These are phyloP conservation scores for Neurospora africana DNA, from an alignment of 495 filamentous ascomycete genomes.

Conservation along the genomic window DNA sequence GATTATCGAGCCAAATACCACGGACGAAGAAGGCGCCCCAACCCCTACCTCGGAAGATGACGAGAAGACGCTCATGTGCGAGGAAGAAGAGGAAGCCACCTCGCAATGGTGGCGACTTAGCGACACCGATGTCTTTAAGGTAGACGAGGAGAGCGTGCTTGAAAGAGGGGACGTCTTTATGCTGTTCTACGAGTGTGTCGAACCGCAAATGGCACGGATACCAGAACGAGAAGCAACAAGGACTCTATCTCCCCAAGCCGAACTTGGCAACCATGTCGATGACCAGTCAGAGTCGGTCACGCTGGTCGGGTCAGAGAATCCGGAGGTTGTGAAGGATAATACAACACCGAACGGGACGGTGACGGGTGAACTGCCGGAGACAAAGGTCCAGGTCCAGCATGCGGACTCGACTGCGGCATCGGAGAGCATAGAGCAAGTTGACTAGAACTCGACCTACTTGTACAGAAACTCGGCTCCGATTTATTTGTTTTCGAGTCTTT, in stretches of 20 bases:
- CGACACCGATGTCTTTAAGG: slow-evolving; percentile 69
- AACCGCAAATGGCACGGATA: slow-evolving; percentile 22
- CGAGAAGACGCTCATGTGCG: neutral
- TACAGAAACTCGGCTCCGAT: neutral
- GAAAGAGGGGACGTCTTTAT: slow-evolving; percentile 83
- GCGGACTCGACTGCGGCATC: neutral
- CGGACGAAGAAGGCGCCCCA: neutral
- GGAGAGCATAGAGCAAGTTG: neutral
- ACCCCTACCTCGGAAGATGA: slow-evolving; percentile 1
- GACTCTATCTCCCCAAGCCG: neutral
- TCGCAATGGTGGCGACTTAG: slow-evolving; percentile 71
- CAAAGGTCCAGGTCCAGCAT: neutral
- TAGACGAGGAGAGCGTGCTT: slow-evolving; percentile 63
- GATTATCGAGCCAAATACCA: neutral
- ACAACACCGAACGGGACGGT: neutral
- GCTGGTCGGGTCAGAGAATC: neutral
- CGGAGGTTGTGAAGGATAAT: neutral
- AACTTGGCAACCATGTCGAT: neutral
- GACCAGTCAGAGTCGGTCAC: neutral
- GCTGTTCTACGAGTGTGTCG: slow-evolving; percentile 83
- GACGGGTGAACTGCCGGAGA: neutral
- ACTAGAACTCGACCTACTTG: neutral
- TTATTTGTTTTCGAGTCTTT: neutral
- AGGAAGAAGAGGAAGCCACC: slow-evolving; percentile 21
- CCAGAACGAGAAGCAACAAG: slow-evolving; percentile 1